Evolutionary conservation across 306 rosid genomes (phyloP).

Genomic region (Abrus precatorius): DNA sequence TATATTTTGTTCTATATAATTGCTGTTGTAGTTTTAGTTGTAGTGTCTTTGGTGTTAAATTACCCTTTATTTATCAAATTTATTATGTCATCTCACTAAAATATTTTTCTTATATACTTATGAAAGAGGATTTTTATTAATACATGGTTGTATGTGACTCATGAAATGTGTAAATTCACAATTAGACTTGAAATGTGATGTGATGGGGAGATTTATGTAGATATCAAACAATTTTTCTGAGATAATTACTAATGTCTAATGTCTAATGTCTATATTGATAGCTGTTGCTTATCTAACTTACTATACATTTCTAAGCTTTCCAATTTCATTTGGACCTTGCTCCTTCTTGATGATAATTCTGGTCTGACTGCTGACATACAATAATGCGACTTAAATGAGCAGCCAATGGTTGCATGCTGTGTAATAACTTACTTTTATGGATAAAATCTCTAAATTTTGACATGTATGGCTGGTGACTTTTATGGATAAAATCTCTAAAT

Average conservation of each 20-base stretch:
- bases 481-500: not conserved
- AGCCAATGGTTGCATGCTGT: not conserved
- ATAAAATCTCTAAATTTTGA: not conserved
- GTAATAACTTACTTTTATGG: not conserved
- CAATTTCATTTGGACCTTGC: constrained; percentile 10
- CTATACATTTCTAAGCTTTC: not conserved
- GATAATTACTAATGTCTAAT: constrained; percentile 1
- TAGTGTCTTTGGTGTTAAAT: not conserved
- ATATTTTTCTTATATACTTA: constrained; percentile 23
- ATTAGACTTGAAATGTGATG: constrained; percentile 15
- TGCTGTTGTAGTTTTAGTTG: not conserved
- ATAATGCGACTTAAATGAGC: not conserved
- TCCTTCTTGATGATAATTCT: constrained; percentile 12
- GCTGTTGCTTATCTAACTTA: constrained; percentile 23
- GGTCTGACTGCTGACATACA: not conserved
- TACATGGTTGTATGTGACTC: constrained; percentile 8
- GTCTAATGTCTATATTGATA: not conserved
- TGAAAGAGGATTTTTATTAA: constrained; percentile 1
- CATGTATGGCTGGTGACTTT: not conserved
- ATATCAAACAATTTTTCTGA: constrained; percentile 10
- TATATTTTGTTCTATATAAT: not conserved
- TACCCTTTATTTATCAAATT: constrained; percentile 15
- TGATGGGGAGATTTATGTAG: constrained; percentile 1
- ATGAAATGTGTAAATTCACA: constrained; percentile 14
- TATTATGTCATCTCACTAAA: constrained; percentile 9